Evolutionary conservation across 441 rosid species (phyloP).

Genomic region (Mallotus repandus): DNA sequence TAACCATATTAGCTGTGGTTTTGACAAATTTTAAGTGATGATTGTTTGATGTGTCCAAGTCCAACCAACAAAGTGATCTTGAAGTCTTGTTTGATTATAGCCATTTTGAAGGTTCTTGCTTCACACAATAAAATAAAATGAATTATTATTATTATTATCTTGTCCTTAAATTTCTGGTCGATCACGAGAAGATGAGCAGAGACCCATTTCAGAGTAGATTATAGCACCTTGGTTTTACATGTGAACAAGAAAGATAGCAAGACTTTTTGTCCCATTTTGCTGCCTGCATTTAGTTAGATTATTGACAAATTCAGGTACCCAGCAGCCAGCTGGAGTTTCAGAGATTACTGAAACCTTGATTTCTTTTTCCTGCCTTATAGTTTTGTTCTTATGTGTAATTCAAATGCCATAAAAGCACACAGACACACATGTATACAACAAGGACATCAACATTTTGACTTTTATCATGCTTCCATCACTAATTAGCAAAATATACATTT

Average conservation of each 20-base stretch:
- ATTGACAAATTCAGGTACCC: background rate
- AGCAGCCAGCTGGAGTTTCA: constrained; percentile 2
- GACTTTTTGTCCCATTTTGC: background rate
- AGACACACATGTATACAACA: background rate
- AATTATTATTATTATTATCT: background rate
- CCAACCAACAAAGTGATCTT: background rate
- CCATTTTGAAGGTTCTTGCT: constrained; percentile 3
- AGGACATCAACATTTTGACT: background rate
- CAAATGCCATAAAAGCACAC: background rate
- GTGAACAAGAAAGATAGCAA: background rate
- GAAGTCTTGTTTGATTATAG: constrained; percentile 12
- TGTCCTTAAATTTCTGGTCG: constrained; percentile 8
- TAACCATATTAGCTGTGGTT: constrained; percentile 14
- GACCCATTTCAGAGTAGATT: constrained; percentile 6
- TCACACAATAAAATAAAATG: background rate
- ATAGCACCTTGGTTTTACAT: background rate
- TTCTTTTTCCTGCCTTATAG: constrained; percentile 3
- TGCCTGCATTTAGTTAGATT: background rate
- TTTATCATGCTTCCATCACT: background rate
- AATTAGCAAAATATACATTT: background rate
- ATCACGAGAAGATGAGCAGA: constrained; percentile 9
- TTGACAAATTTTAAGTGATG: constrained; percentile 18
- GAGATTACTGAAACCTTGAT: background rate
- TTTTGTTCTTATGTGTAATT: background rate
- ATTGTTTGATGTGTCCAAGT: constrained; percentile 13